Conservation (phyloP, 2,329 filamentous ascomycete species). For the Didymosphaeria variabile region DNA sequence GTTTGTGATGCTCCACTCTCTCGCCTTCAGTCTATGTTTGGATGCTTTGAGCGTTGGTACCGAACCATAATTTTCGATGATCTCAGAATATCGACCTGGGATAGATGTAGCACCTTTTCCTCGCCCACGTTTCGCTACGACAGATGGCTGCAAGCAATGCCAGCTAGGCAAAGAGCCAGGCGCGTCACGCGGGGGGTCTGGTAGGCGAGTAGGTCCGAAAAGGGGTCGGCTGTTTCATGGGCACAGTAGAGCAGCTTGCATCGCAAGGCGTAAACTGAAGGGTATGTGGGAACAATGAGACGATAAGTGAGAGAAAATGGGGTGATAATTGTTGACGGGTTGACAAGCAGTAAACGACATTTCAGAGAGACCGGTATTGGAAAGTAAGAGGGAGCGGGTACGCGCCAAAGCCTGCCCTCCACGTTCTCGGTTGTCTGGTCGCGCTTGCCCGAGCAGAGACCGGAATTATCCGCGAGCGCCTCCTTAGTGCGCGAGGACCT, state of each 20-base stretch:
- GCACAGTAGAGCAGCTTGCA: neutral
- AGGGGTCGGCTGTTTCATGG: constrained; percentile 16
- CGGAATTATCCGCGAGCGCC: constrained; percentile 15
- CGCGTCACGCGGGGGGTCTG: constrained; percentile 1
- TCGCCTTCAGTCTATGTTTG: neutral
- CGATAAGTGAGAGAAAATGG: neutral
- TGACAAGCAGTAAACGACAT: neutral
- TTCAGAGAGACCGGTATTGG: neutral
- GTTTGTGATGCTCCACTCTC: too few relatives aligned
- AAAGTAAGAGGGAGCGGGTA: neutral
- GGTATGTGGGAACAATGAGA: neutral
- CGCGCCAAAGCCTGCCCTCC: constrained; percentile 2
- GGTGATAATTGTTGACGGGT: neutral
- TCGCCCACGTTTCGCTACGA: neutral
- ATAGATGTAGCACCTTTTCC: neutral
- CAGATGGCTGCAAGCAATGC: neutral
- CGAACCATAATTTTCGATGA: neutral
- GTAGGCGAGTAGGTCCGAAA: constrained; percentile 18
- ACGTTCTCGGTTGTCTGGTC: constrained; percentile 14
- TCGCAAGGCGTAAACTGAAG: too few relatives aligned
- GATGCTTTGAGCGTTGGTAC: neutral
- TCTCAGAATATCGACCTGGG: neutral
- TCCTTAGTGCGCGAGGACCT: constrained; percentile 1
- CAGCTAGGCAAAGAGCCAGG: neutral
- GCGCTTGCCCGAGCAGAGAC: constrained; percentile 4